These are phyloP conservation scores for Lanmaoa rubissima DNA, from an alignment of 768 basidiomycete species.

Conservation along the genomic window DNA sequence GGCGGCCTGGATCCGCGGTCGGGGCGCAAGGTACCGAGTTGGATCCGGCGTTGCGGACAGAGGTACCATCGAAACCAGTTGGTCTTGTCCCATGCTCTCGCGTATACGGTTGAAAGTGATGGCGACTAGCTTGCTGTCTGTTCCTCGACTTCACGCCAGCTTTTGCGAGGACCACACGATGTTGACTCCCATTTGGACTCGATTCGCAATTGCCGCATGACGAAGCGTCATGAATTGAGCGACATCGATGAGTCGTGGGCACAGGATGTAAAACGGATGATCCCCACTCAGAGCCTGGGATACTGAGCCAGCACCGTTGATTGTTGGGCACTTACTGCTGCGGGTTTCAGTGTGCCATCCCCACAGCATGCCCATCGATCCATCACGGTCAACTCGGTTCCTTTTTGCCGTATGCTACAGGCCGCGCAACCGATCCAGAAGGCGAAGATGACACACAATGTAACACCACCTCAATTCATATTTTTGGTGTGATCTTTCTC, in stretches of 20 bases:
- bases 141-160: constrained; percentile 12
- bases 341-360: constrained; percentile 7
- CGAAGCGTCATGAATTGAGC: constrained; percentile 5
- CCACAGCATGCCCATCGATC: constrained; percentile 18
- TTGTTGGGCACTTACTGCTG: constrained; percentile 4
- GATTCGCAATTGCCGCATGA: constrained; percentile 7
- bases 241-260: not conserved
- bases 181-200: constrained; percentile 11
- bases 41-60: constrained; percentile 4
- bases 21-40: constrained; percentile 10
- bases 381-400: constrained; percentile 16
- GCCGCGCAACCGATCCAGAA: constrained; percentile 10
- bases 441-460: constrained; percentile 17
- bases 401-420: constrained; percentile 10
- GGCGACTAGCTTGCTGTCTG: not conserved
- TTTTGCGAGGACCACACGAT: constrained; percentile 7
- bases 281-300: constrained; percentile 6
- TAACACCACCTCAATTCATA: constrained; percentile 8
- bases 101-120: no score
- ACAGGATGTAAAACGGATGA: constrained; percentile 5
- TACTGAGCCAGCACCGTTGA: constrained; percentile 10
- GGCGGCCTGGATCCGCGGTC: constrained; percentile 19
- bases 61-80: not conserved
- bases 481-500: constrained; percentile 4
- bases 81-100: no score